These are phyloP conservation scores for Mycena rebaudengoi DNA, from an alignment of 768 basidiomycete species.

Conservation along the genomic window DNA sequence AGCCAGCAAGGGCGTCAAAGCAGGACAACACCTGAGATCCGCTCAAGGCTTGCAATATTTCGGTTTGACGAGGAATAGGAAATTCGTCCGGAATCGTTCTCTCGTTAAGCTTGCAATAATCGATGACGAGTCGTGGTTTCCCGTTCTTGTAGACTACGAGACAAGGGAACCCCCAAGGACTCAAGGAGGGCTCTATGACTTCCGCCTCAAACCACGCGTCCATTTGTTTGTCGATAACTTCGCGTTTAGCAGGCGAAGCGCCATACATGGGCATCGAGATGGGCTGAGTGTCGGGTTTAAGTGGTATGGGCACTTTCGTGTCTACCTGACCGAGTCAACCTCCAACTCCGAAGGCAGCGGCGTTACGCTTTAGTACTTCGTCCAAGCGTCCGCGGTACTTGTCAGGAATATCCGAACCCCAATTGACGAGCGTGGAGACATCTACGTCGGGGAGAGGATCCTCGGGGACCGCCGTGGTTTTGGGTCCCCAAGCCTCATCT, in stretches of 20 bases:
- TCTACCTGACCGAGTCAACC: slow-evolving; percentile 29
- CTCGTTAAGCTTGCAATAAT: too few relatives aligned
- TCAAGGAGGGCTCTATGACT: too few relatives aligned
- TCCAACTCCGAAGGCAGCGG: slow-evolving; percentile 30
- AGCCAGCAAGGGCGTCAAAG: slow-evolving; percentile 41
- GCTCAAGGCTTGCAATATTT: slow-evolving; percentile 33
- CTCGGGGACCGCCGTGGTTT: slow-evolving; percentile 30
- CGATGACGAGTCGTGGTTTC: too few relatives aligned
- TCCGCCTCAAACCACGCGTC: too few relatives aligned
- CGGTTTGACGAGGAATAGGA: slow-evolving; percentile 34
- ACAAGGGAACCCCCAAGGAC: too few relatives aligned
- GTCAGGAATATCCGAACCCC: slow-evolving; percentile 23
- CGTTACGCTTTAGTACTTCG: slow-evolving; percentile 8
- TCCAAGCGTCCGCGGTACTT: background rate
- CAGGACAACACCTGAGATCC: slow-evolving; percentile 34
- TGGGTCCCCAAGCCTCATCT: slow-evolving; percentile 28
- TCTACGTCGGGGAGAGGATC: slow-evolving; percentile 11
- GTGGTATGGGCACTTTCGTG: slow-evolving; percentile 24
- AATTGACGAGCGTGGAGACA: slow-evolving; percentile 22
- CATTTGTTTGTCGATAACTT: too few relatives aligned
- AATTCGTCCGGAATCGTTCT: slow-evolving; percentile 39
- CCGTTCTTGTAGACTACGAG: too few relatives aligned
- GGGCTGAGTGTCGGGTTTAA: slow-evolving; percentile 23
- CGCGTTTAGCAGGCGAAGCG: slow-evolving; percentile 30
- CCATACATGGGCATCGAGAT: slow-evolving; percentile 30